phyloP scores from a whole-genome alignment of 768 basidiomycete genomes.

The Tylopilus vinaceipallidus region DNA sequence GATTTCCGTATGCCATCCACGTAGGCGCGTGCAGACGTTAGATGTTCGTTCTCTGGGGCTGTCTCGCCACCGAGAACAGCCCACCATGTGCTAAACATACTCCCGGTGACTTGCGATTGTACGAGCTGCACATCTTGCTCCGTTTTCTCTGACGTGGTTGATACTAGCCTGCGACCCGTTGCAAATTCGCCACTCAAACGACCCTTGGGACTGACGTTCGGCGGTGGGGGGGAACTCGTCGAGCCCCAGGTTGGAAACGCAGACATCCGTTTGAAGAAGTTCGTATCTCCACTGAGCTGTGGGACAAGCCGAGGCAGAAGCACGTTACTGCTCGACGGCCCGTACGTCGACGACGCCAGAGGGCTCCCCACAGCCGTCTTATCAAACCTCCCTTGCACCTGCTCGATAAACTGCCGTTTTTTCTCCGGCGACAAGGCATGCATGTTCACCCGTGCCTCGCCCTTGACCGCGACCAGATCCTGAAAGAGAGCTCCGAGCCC shows the following conservation, averaged over 20 bases:
- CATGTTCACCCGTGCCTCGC: conserved; percentile 64
- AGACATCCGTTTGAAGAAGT: conserved; percentile 67
- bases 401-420: conserved; percentile 64
- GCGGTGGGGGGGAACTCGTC: conserved; percentile 34
- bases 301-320: conserved; percentile 68
- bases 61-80: conserved; percentile 57
- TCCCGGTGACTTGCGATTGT: conserved; percentile 70
- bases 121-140: conserved; percentile 36
- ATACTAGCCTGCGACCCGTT: conserved; percentile 19
- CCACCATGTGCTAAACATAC: conserved; percentile 79
- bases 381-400: conserved; percentile 41
- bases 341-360: conserved; percentile 47
- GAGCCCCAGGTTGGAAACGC: conserved; percentile 57
- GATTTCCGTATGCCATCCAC: conserved; percentile 56
- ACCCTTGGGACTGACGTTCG: conserved; percentile 24
- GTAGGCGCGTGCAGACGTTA: conserved; percentile 58
- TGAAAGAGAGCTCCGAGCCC: conserved; percentile 29
- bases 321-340: conserved; percentile 53
- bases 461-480: conserved; percentile 75
- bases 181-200: conserved; percentile 42
- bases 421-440: conserved; percentile 56
- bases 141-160: conserved; percentile 28
- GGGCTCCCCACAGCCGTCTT: conserved; percentile 30
- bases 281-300: conserved; percentile 71
- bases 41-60: conserved; percentile 35